These are phyloP conservation scores for Paramecium sexaurelia DNA, from an alignment of 73 alveolate genomes.

Conservation along the genomic window DNA sequence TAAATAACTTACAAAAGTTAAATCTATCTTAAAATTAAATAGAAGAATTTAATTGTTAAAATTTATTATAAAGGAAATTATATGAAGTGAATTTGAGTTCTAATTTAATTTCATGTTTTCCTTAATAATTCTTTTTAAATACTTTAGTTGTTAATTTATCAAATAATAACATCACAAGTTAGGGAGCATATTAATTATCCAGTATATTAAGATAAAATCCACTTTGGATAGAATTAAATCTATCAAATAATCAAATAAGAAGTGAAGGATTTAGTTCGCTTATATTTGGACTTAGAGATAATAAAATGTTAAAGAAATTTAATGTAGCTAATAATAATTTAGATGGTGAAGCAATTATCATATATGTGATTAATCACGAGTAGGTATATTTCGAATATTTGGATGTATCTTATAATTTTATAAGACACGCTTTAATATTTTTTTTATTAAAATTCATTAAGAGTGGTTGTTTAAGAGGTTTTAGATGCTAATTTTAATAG, in stretches of 20 bases:
- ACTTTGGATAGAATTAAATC: conserved; percentile 20
- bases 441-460: background rate
- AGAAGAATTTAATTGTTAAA: conserved; percentile 9
- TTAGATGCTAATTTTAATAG: background rate
- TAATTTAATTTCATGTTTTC: background rate
- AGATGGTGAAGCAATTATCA: conserved; percentile 28
- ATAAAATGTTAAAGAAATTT: conserved; percentile 15
- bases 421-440: background rate
- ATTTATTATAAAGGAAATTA: background rate
- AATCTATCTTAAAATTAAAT: background rate
- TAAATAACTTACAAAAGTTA: background rate
- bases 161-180: background rate
- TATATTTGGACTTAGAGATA: conserved; percentile 37
- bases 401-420: conserved; percentile 15
- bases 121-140: background rate
- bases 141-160: conserved; percentile 8
- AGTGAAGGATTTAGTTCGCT: conserved; percentile 42
- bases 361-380: conserved; percentile 31
- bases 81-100: background rate
- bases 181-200: conserved; percentile 23
- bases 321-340: conserved; percentile 5
- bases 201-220: conserved; percentile 40
- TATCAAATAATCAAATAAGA: background rate
- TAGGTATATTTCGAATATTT: conserved; percentile 19
- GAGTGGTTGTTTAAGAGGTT: conserved; percentile 15